Percentiles rank a stretch among this genome's conserved stretches.
Evolutionary conservation across 306 rosid genomes (phyloP).

Genomic region (Prunus salicina): DNA sequence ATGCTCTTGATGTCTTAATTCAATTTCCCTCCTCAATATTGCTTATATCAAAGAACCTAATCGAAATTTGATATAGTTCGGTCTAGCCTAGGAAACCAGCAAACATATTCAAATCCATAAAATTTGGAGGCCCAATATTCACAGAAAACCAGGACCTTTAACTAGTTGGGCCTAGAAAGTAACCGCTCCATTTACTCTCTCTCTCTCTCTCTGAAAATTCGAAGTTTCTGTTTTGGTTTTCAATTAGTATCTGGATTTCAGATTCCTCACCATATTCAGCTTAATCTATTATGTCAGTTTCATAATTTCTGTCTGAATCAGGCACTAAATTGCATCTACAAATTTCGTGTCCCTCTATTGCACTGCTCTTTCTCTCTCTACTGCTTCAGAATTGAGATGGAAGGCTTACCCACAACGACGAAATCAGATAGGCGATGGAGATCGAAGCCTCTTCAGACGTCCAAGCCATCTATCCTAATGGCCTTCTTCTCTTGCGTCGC

Average conservation of each 20-base stretch:
- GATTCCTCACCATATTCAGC: neutral
- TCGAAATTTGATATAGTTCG: no score
- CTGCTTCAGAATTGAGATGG: constrained; percentile 44
- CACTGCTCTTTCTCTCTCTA: constrained; percentile 2
- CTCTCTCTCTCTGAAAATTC: neutral
- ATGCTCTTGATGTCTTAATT: no score
- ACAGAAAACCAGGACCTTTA: neutral
- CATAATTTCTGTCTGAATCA: neutral
- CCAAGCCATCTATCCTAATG: constrained; percentile 71
- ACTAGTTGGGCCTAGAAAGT: neutral
- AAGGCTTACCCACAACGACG: constrained; percentile 57
- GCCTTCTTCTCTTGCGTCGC: constrained; percentile 95
- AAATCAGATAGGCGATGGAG: constrained; percentile 64
- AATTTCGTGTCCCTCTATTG: neutral
- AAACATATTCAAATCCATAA: neutral
- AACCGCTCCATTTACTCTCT: neutral
- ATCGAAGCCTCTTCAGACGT: constrained; percentile 67
- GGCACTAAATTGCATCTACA: neutral
- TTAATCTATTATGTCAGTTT: neutral
- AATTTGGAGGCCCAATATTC: neutral
- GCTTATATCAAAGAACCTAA: no score
- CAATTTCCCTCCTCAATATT: no score
- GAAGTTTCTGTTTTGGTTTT: neutral
- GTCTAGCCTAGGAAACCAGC: no score
- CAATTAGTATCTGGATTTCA: neutral